Evolutionary conservation across 2,329 filamentous ascomycete species (phyloP).

Genomic region (Aspergillus ibericus): DNA sequence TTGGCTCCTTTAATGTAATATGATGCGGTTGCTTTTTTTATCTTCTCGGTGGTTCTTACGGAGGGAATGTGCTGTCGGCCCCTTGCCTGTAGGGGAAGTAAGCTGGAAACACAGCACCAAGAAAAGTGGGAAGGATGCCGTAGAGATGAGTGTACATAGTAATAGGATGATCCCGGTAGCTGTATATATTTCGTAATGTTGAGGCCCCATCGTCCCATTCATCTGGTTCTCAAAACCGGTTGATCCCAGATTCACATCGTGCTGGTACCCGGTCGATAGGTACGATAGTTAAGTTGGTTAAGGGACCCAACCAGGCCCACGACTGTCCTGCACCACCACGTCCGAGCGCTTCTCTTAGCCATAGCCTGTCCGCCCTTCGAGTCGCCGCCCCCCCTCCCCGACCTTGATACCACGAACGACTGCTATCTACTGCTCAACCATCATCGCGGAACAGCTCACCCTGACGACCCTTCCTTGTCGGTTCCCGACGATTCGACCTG

Average conservation of each 20-base stretch:
- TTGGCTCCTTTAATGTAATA: not conserved
- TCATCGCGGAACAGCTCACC: no score
- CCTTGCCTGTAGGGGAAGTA: not conserved
- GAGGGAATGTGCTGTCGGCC: not conserved
- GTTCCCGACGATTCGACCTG: no score
- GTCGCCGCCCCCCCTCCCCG: not conserved
- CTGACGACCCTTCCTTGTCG: no score
- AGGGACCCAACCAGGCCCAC: constrained; percentile 7
- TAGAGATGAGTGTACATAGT: no score
- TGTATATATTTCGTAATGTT: not conserved
- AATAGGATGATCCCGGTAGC: not conserved
- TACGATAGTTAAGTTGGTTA: not conserved
- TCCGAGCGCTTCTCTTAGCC: constrained; percentile 20
- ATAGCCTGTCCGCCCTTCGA: constrained; percentile 11
- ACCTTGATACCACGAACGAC: constrained; percentile 5
- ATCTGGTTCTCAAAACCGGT: not conserved
- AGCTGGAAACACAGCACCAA: not conserved
- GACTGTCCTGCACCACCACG: constrained; percentile 11
- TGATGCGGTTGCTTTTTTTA: not conserved
- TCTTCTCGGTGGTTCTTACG: not conserved
- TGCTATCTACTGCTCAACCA: not conserved
- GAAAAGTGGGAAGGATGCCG: not conserved
- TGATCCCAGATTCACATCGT: not conserved
- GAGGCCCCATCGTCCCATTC: not conserved
- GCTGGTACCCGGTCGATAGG: not conserved